Percentiles rank a stretch among this genome's conserved stretches.
These are phyloP conservation scores for Volvox carteri DNA, from an alignment of 163 green algal genomes.

Conservation along the genomic window DNA sequence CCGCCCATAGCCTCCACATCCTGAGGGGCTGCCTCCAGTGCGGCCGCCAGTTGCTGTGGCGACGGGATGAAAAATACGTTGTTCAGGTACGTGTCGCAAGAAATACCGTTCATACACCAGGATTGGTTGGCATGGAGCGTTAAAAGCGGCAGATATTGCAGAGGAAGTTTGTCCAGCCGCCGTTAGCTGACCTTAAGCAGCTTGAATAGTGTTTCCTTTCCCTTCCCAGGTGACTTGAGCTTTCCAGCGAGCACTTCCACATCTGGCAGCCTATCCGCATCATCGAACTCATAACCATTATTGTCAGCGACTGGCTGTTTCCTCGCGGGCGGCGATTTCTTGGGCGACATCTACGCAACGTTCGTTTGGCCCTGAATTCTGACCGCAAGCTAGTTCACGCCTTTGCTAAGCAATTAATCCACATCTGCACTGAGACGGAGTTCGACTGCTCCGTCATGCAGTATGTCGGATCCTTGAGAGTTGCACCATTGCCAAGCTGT, in stretches of 20 bases:
- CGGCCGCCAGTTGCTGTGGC: conserved; percentile 14
- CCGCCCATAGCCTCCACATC: neutral
- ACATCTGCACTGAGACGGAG: too few relatives aligned
- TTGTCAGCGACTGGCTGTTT: neutral
- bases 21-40: conserved; percentile 29
- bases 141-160: neutral
- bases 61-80: neutral
- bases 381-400: too few relatives aligned
- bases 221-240: conserved; percentile 15
- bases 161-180: neutral
- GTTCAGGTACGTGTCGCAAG: too few relatives aligned
- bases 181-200: conserved; percentile 24
- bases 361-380: neutral
- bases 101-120: too few relatives aligned
- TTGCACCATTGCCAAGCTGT: too few relatives aligned
- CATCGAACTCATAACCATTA: conserved; percentile 23
- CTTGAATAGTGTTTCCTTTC: conserved; percentile 30
- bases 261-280: neutral
- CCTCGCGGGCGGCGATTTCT: neutral
- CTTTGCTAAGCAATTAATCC: too few relatives aligned
- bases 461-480: too few relatives aligned
- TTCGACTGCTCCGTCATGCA: too few relatives aligned
- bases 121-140: neutral
- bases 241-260: conserved; percentile 11
- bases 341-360: conserved; percentile 19